A percentile compares a stretch with the other conserved stretches of the same genome.
Evolutionary conservation across 2,329 filamentous ascomycete genomes (phyloP).

Genomic region (Talaromyces sp.): DNA sequence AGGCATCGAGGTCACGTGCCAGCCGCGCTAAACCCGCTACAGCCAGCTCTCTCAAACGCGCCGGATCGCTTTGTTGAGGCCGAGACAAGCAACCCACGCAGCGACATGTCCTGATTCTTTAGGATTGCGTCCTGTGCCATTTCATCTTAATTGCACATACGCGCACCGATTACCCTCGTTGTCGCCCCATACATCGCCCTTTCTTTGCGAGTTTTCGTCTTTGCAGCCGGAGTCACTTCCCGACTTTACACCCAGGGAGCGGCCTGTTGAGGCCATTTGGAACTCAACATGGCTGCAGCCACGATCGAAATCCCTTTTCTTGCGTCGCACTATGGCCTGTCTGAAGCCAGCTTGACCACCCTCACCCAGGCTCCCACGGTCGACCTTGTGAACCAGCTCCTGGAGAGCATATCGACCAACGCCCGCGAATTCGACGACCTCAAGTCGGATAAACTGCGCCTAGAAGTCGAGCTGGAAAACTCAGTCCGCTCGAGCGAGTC

Average conservation of each 20-base stretch:
- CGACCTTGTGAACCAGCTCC: conserved; percentile 70
- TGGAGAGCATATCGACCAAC: conserved; percentile 71
- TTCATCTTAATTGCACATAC: conserved; percentile 2
- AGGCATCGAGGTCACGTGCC: background rate
- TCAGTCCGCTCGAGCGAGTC: conserved; percentile 78
- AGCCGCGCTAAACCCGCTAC: conserved; percentile 3
- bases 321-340: conserved; percentile 54
- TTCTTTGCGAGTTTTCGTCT: background rate
- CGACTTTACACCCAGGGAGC: background rate
- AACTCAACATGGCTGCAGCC: conserved; percentile 48
- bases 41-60: background rate
- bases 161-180: background rate
- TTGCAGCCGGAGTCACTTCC: background rate
- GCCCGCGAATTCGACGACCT: conserved; percentile 78
- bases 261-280: conserved; percentile 11
- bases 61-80: conserved; percentile 10
- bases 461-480: conserved; percentile 91
- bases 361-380: conserved; percentile 60
- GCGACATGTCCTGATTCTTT: conserved; percentile 8
- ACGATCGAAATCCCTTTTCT: conserved; percentile 57
- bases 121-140: conserved; percentile 2
- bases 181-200: background rate
- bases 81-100: conserved; percentile 3
- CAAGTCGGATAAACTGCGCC: conserved; percentile 79
- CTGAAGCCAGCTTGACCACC: conserved; percentile 52